Evolutionary conservation across 768 basidiomycete genomes (phyloP), one percentile per base, ranked within the genome.

Genomic region (Clavulina sp.): DNA sequence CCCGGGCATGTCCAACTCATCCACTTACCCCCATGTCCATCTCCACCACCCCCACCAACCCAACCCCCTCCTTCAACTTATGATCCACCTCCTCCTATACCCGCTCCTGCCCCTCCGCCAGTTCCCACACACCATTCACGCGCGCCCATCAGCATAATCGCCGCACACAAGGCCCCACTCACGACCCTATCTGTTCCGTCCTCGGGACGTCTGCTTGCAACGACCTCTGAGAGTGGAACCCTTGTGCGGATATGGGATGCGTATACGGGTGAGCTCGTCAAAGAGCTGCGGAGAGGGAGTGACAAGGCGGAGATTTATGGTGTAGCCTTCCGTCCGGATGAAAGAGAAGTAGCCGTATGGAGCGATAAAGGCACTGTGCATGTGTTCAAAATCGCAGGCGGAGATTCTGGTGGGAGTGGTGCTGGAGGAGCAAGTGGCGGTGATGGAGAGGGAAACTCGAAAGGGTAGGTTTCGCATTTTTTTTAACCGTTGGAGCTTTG

Each of bases 351-450:
- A 0, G 86, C 84, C 59, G 88, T 86, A 6, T 88, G 87, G 82
- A 91, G 87, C 61, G 89, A 95, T 64, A 95, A 95, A 65, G 89
- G 89, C 32, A 95, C 89, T 0, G 78, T 95, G 4, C 89, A 95
- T 62, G 71, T 91, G 40, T 93, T 92, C 64, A 78, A 82, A 40
- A 70, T 93, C 23, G 63, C 61, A 3, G 70, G 9, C 19, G 9
- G 9, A 38, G 19, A 9, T 38, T 19, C 34, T 38, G 34, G 19
- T 46, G 43, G 26, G 13, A 9, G 43, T 46, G 43, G 26, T 46
- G 43, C 43, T 13, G 43, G 9, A 26, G 43, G 43, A 24, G n/a
- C n/a, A n/a, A n/a, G n/a, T n/a, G 31, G 32, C 40, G 53, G 41
- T 4, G 32, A 30, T 5, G 43, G 23, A 29, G 53, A 50, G 23